A percentile compares a stretch with the other conserved stretches of the same genome.
These are phyloP conservation scores for Solanum dulcamara DNA, from an alignment of 257 asterid genomes.

Conservation along the genomic window DNA sequence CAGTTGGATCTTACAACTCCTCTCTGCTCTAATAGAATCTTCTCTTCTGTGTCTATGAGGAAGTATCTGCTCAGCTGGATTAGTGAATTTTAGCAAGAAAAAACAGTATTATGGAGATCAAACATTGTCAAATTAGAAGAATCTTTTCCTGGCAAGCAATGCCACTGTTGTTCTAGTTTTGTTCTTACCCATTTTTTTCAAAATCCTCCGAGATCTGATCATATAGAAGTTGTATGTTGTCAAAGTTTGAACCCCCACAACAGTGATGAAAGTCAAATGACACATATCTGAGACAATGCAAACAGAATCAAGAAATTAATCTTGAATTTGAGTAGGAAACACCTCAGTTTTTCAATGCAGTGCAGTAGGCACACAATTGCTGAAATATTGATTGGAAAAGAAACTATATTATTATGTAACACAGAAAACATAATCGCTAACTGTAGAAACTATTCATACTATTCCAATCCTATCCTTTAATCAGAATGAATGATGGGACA, in stretches of 20 bases:
- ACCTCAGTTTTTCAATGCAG: neutral
- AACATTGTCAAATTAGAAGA: slow-evolving; percentile 17
- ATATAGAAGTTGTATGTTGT: slow-evolving; percentile 67
- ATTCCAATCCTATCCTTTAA: neutral
- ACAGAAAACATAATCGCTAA: neutral
- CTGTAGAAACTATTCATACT: neutral
- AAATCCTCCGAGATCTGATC: slow-evolving; percentile 62
- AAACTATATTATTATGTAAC: neutral
- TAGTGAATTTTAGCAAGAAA: slow-evolving; percentile 36
- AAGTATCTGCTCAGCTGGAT: slow-evolving; percentile 97
- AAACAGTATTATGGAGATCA: slow-evolving; percentile 36
- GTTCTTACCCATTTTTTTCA: slow-evolving; percentile 74
- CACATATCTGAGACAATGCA: slow-evolving; percentile 50
- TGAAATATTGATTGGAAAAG: neutral
- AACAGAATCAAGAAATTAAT: neutral
- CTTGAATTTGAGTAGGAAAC: neutral
- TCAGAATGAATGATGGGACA: neutral
- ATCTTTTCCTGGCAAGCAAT: slow-evolving; percentile 12
- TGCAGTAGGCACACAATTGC: neutral
- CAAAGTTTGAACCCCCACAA: slow-evolving; percentile 78
- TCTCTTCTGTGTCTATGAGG: slow-evolving; percentile 67
- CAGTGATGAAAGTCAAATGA: slow-evolving; percentile 84
- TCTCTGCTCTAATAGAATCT: slow-evolving; percentile 61
- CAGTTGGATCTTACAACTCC: slow-evolving; percentile 86
- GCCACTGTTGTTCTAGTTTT: neutral